phyloP scores from a whole-genome alignment of 768 basidiomycete genomes.

The Termitomyces titanicus region DNA sequence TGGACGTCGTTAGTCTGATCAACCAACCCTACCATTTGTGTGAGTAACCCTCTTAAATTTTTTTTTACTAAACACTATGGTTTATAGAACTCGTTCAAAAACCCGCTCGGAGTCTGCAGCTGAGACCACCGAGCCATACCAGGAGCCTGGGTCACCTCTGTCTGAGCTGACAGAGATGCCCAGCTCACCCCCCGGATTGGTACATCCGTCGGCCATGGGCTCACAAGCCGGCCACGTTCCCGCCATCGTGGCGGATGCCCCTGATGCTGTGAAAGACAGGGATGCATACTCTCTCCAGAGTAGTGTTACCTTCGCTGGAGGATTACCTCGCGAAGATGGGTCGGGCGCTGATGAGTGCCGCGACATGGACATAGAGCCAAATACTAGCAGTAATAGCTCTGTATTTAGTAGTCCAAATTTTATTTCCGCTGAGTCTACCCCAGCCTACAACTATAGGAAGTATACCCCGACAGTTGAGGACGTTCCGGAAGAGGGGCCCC shows the following conservation, averaged over 20 bases:
- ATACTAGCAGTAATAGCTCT: neutral
- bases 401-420: neutral
- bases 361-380: neutral
- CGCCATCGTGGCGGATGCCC: neutral
- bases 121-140: no score
- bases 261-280: neutral
- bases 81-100: neutral
- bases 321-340: no score
- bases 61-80: neutral
- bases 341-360: neutral
- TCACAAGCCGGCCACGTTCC: neutral
- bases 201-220: neutral
- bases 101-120: neutral
- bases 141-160: accelerated
- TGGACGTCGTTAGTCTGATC: neutral
- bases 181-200: neutral
- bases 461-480: accelerated
- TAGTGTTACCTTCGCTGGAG: no score
- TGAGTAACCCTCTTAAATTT: neutral
- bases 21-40: neutral
- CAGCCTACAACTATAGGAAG: neutral
- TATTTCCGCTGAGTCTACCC: neutral
- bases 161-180: neutral
- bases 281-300: no score
- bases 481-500: neutral